These are phyloP conservation scores for Heterobasidion occidentale DNA, from an alignment of 1,284 basidiomycete genomes.

Conservation along the genomic window DNA sequence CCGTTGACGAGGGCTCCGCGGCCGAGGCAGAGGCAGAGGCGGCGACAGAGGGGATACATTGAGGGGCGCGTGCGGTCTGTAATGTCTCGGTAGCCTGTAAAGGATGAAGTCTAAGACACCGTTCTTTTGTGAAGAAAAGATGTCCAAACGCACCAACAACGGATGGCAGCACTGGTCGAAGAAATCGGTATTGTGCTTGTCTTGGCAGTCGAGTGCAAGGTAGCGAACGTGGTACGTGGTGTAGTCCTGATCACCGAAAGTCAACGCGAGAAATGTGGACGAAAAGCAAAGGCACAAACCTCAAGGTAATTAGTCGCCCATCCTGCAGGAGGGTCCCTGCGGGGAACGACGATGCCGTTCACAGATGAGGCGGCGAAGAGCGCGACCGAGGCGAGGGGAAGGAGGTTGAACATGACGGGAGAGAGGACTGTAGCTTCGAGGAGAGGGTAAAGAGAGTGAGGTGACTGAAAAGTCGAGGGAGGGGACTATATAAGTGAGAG, in stretches of 20 bases:
- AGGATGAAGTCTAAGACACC: constrained; percentile 16
- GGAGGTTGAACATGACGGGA: constrained; percentile 34
- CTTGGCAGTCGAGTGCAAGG: constrained; percentile 46
- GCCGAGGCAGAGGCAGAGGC: constrained; percentile 15
- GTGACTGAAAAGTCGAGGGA: constrained; percentile 20
- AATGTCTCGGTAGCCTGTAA: constrained; percentile 45
- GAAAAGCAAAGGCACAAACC: constrained; percentile 12
- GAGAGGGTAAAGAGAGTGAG: constrained; percentile 5
- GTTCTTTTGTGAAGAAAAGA: not conserved
- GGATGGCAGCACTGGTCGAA: constrained; percentile 58
- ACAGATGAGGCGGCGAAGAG: constrained; percentile 35
- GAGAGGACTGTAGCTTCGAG: constrained; percentile 12
- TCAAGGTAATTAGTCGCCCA: constrained; percentile 31
- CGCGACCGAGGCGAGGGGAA: constrained; percentile 41
- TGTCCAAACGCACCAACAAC: constrained; percentile 29
- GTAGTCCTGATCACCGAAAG: constrained; percentile 34
- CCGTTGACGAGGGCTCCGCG: constrained; percentile 19
- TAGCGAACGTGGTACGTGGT: constrained; percentile 59
- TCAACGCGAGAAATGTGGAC: not conserved
- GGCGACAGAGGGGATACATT: constrained; percentile 35
- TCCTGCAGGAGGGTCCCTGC: constrained; percentile 30
- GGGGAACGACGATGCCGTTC: constrained; percentile 40
- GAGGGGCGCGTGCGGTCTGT: constrained; percentile 34
- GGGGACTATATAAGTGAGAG: constrained; percentile 18
- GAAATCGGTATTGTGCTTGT: constrained; percentile 59